phyloP scores from a whole-genome alignment of 108 stramenopile species.

The Cyclotella cryptica region DNA sequence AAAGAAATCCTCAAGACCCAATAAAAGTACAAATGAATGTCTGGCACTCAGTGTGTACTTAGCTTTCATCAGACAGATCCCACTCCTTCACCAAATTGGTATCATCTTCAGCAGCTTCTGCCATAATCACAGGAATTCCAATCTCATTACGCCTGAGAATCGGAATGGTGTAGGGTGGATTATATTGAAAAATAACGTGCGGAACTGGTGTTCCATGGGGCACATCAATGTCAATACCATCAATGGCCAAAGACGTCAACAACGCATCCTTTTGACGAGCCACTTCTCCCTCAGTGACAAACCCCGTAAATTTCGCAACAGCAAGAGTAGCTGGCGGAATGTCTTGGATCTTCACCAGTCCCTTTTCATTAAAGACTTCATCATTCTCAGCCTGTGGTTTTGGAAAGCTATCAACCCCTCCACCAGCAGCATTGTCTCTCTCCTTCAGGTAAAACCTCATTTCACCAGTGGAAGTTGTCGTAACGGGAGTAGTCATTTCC shows the following conservation, averaged over 20 bases:
- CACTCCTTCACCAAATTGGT: conserved; percentile 40
- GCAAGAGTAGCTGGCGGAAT: conserved; percentile 80
- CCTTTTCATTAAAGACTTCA: conserved; percentile 56
- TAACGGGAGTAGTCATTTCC: conserved; percentile 96
- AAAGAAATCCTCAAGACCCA: not conserved
- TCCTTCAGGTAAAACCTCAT: conserved; percentile 84
- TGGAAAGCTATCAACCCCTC: conserved; percentile 37
- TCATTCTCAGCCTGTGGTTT: conserved; percentile 59
- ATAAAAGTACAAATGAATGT: no score
- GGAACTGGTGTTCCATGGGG: conserved; percentile 75
- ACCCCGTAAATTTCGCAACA: conserved; percentile 84
- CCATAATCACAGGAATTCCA: conserved; percentile 70
- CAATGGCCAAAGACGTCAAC: conserved; percentile 68
- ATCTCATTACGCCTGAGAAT: conserved; percentile 91
- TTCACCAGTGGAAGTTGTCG: conserved; percentile 81
- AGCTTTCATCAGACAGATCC: conserved; percentile 38
- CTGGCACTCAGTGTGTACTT: not conserved
- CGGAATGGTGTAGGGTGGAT: conserved; percentile 94
- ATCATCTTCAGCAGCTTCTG: conserved; percentile 25
- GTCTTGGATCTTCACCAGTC: conserved; percentile 65
- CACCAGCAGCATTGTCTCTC: conserved; percentile 11
- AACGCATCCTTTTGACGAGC: conserved; percentile 88
- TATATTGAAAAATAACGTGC: conserved; percentile 93
- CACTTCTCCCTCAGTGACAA: conserved; percentile 92
- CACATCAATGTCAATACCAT: conserved; percentile 85